Percentiles rank a stretch among this genome's conserved stretches.
Conservation (phyloP, 768 basidiomycete genomes). For the Lactarius psammicola region DNA sequence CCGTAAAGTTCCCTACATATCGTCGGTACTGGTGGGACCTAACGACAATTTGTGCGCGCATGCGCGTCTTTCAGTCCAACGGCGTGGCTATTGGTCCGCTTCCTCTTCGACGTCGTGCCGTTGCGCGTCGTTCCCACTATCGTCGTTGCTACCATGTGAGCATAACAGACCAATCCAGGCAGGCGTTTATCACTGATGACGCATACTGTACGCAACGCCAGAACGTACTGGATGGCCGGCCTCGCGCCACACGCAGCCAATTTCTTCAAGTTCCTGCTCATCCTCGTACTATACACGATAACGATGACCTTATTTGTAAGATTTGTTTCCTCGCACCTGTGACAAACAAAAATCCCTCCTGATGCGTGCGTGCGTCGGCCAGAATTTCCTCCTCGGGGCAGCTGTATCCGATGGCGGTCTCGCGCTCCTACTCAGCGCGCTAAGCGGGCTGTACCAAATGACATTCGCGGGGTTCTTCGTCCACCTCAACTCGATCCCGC, state of each 20-base stretch:
- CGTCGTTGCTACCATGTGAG: constrained; percentile 79
- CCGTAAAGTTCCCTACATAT: constrained; percentile 20
- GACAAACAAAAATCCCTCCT: not conserved
- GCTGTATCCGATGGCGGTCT: constrained; percentile 84
- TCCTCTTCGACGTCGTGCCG: constrained; percentile 88
- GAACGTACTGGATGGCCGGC: constrained; percentile 96
- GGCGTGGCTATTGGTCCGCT: constrained; percentile 85
- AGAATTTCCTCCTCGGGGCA: constrained; percentile 91
- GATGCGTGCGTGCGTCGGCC: not conserved
- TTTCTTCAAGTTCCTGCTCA: constrained; percentile 95
- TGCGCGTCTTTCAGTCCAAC: constrained; percentile 62
- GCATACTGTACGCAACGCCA: constrained; percentile 35
- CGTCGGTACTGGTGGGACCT: not conserved
- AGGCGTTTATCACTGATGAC: not conserved
- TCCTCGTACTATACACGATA: constrained; percentile 81
- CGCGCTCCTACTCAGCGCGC: constrained; percentile 83
- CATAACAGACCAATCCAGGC: constrained; percentile 8
- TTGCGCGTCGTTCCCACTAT: constrained; percentile 88
- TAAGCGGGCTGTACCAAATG: constrained; percentile 77
- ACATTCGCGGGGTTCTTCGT: constrained; percentile 93
- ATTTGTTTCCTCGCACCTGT: not conserved
- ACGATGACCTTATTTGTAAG: constrained; percentile 84
- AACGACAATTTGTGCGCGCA: constrained; percentile 10
- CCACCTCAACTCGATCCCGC: constrained; percentile 79
- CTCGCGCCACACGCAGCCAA: constrained; percentile 70